Evolutionary conservation across 257 asterid species (phyloP), one percentile per base, ranked within the genome.

Genomic region (Solanum sejunctum): DNA sequence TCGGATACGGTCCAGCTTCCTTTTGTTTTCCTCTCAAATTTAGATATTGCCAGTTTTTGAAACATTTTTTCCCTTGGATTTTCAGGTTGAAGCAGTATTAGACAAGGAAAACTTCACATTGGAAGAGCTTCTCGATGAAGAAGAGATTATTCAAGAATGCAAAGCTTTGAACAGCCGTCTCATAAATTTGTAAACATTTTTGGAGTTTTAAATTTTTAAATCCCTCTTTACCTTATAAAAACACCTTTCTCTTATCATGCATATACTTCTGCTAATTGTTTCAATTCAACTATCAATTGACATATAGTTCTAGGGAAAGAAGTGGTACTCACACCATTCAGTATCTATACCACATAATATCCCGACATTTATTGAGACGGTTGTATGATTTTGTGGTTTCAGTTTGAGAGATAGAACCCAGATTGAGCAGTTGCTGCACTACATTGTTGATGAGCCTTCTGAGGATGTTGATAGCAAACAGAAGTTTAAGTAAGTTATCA

Each of bases 101-200:
- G 99, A 97, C 92, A 92, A 93, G 93, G 99, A 97, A 79, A 91
- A 91, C 86, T 94, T 89, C 91, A 87, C 97, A 4, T 85, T 97
- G 92, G 99, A 97, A 86, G 99, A 97, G 91, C 98, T 97, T 86
- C 89, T 97, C 91, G 99, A 97, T 83, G 99, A 93, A 88, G 99
- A 97, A 90, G 99, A 97, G 92, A 93, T 93, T 86, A 95, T 97
- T 84, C 99, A 97, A 94, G 99, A 97, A 88, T 97, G 99, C 98
- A 97, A 97, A 90, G 97, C 97, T 81, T 89, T 97, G 79, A 97
- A 97, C 92, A 92, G 95, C 81, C 98, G 99, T 83, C 99, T 97
- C 63, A 94, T 97, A 87, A 97, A 95, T 89, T 97, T 97, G 99
- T 97, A 97, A 85, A 72, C 85, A 47, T 26, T 49, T 45, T 75